Conservation (phyloP, 768 basidiomycete genomes). For the Serendipita sp. region DNA sequence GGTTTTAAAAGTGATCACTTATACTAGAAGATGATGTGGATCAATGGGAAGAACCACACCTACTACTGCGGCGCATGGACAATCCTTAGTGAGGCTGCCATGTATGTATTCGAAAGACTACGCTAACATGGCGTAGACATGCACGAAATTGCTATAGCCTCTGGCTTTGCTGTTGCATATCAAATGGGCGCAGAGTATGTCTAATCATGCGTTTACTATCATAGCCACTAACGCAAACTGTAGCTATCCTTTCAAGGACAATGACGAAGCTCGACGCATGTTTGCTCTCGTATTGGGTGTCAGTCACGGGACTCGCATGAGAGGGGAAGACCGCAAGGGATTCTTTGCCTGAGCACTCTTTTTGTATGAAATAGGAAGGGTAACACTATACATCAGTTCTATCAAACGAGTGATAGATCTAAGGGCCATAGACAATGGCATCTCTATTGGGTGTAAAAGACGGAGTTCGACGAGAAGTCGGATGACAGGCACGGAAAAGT, state of each 20-base stretch:
- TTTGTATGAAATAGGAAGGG: too few relatives aligned
- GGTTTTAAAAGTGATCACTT: neutral
- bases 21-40: constrained; percentile 16
- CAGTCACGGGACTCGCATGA: constrained; percentile 6
- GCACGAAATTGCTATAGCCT: constrained; percentile 27
- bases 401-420: too few relatives aligned
- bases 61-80: constrained; percentile 26
- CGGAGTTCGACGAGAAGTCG: neutral
- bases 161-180: constrained; percentile 26
- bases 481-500: too few relatives aligned
- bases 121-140: constrained; percentile 14
- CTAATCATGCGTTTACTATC: neutral
- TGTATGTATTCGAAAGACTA: too few relatives aligned
- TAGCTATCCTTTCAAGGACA: constrained; percentile 21
- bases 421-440: neutral
- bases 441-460: neutral
- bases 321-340: neutral
- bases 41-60: constrained; percentile 25
- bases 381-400: too few relatives aligned
- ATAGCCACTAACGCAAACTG: neutral
- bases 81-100: constrained; percentile 18
- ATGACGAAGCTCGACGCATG: constrained; percentile 12
- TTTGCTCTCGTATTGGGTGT: constrained; percentile 7
- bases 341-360: neutral
- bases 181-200: constrained; percentile 20